These are phyloP conservation scores for Yamadazyma diddensiae DNA, from an alignment of 1,139 yeast species.

Conservation along the genomic window DNA sequence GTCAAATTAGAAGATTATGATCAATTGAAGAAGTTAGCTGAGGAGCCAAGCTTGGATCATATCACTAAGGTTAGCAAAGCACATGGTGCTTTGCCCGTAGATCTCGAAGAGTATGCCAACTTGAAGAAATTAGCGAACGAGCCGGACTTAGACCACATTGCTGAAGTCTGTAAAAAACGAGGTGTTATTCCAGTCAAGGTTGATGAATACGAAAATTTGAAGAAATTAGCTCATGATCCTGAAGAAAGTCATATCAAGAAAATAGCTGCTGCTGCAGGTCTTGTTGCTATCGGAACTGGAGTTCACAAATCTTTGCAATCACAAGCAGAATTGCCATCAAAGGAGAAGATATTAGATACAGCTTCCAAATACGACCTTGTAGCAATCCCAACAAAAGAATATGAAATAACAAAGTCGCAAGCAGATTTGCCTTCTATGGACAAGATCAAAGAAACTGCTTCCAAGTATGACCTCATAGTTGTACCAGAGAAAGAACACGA, in stretches of 20 bases:
- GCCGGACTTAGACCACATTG: conserved; percentile 28
- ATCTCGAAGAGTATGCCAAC: conserved; percentile 6
- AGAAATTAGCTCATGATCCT: conserved; percentile 13
- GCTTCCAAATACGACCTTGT: conserved; percentile 14
- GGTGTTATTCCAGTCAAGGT: conserved; percentile 10
- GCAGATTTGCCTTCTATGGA: conserved; percentile 17
- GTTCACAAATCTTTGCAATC: conserved; percentile 14
- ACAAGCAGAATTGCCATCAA: conserved; percentile 15
- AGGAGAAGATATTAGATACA: conserved; percentile 14
- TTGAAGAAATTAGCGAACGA: conserved; percentile 14
- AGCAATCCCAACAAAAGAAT: conserved; percentile 12
- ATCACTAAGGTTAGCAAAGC: conserved; percentile 6
- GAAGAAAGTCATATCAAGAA: conserved; percentile 18
- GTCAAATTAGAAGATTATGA: conserved; percentile 15
- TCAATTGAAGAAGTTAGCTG: conserved; percentile 12
- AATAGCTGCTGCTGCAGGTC: conserved; percentile 11
- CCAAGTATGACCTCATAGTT: conserved; percentile 12
- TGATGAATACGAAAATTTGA: conserved; percentile 18
- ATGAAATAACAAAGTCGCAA: too few species aligned
- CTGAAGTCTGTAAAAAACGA: conserved; percentile 20
- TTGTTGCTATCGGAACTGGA: conserved; percentile 10
- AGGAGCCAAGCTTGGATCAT: conserved; percentile 19
- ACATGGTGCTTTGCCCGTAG: conserved; percentile 14
- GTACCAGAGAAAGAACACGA: conserved; percentile 16
- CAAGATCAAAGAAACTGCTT: conserved; percentile 13